These are phyloP conservation scores for Flaveria brownii DNA, from an alignment of 129 eudicot genomes.

Conservation along the genomic window DNA sequence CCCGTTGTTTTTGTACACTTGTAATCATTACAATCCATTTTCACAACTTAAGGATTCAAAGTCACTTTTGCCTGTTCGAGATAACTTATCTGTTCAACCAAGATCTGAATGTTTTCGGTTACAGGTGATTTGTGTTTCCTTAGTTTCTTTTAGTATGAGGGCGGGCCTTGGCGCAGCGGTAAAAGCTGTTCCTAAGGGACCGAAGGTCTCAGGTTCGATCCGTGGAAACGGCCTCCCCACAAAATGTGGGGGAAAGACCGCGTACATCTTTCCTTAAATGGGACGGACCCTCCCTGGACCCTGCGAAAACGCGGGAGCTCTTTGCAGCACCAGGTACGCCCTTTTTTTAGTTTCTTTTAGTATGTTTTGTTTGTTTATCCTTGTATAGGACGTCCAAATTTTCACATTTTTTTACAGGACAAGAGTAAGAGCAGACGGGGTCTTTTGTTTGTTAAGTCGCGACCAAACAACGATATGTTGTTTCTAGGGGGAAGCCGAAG, in stretches of 20 bases:
- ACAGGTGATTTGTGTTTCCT: constrained; percentile 43
- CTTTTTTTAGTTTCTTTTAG: not conserved
- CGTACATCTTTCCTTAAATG: too few species aligned
- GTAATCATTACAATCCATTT: constrained; percentile 42
- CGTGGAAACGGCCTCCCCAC: too few species aligned
- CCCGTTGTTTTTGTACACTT: constrained; percentile 55
- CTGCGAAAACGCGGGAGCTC: too few species aligned
- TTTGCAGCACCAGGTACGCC: too few species aligned
- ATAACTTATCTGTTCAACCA: constrained; percentile 42
- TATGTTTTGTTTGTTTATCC: not conserved
- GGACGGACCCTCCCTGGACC: too few species aligned
- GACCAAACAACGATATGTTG: constrained; percentile 23
- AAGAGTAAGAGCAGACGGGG: constrained; percentile 35
- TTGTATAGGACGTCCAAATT: not conserved
- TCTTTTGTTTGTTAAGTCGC: constrained; percentile 22
- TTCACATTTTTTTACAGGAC: constrained; percentile 13
- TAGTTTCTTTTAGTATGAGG: not conserved
- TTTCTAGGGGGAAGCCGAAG: constrained; percentile 34
- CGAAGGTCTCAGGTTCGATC: too few species aligned
- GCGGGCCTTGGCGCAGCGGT: too few species aligned
- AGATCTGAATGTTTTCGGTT: constrained; percentile 49
- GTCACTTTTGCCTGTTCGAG: constrained; percentile 54
- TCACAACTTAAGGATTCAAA: constrained; percentile 30
- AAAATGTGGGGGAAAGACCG: too few species aligned
- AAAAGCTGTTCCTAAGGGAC: too few species aligned